Base-by-base conservation (phyloP, 2,329 filamentous ascomycete genomes). In the Bipolaris oryzae region DNA sequence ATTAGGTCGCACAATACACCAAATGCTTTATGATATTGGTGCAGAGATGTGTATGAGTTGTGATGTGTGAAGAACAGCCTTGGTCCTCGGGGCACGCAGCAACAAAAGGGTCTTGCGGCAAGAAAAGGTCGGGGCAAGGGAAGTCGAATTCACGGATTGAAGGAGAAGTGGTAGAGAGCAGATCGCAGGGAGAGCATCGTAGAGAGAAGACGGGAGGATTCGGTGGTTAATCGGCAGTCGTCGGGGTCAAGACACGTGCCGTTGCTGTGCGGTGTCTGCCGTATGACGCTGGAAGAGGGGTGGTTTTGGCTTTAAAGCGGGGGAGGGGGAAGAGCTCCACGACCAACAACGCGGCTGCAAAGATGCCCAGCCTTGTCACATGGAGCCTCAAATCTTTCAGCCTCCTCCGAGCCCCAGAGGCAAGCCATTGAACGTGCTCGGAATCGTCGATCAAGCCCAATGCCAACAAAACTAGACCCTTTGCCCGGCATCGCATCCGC, bases 251-350 rank as follows among this genome's bases (percentile, higher is more conserved):
- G 48, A 50, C 61, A 56, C 60, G 58, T 64, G 60, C 50, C 57
- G 41, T 53, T 44, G 47, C 39, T 53, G 44, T 55, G 65, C 61
- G 55, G 59, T 60, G 44, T 58, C 52, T 56, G 66, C 61, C 55
- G 60, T 62, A 66, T 67, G 67, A 67, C 64, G 66, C 60, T 60
- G 33, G 55, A 53, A 49, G 64, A 61, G 62, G 67, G 66, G 63
- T 63, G 61, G 57, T 62, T 58, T 64, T 63, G 58, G 51, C 55
- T 55, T 64, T 61, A 65, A 66, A 66, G 64, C 60, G 65, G 67
- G 65, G 61, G 65, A 62, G 56, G 58, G 28, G 61, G 61, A 59
- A 58, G 20, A 42, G 47, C 50, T 55, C 55, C 55, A 62, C 49
- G 54, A 41, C 53, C 45, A 60, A 57, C 53, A 58, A 54, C 49